These are phyloP conservation scores for Globisporangium takayamanum DNA, from an alignment of 352 stramenopile genomes.

Conservation along the genomic window DNA sequence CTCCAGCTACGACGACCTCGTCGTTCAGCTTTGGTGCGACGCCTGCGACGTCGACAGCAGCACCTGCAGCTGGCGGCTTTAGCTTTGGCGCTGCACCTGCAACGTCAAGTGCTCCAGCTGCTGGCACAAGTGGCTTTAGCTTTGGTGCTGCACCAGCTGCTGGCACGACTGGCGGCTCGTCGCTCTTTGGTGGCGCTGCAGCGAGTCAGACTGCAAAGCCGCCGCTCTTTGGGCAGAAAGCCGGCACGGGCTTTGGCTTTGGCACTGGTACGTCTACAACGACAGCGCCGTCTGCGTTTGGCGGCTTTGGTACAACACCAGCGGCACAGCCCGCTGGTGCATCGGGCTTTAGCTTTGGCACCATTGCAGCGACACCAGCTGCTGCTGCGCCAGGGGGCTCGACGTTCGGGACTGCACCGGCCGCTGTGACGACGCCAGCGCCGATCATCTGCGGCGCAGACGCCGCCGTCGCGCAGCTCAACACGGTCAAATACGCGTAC, in stretches of 20 bases:
- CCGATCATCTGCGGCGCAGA: constrained; percentile 73
- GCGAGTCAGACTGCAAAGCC: constrained; percentile 29
- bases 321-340: neutral
- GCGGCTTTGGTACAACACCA: constrained; percentile 23
- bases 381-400: constrained; percentile 14
- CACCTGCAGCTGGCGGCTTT: constrained; percentile 7
- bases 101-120: neutral
- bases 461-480: constrained; percentile 70
- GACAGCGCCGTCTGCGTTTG: constrained; percentile 21
- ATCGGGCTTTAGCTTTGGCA: constrained; percentile 26
- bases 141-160: constrained; percentile 12
- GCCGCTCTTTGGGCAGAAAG: constrained; percentile 41
- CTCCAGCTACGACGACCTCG: constrained; percentile 2
- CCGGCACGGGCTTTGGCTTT: constrained; percentile 30
- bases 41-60: neutral
- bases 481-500: constrained; percentile 80
- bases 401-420: constrained; percentile 30
- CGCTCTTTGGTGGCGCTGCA: constrained; percentile 27
- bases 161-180: constrained; percentile 1
- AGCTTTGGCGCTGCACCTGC: constrained; percentile 14
- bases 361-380: constrained; percentile 22
- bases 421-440: constrained; percentile 34
- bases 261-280: constrained; percentile 8
- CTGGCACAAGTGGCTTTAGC: constrained; percentile 5
- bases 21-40: constrained; percentile 17